Percentiles rank a stretch among this genome's conserved stretches.
Evolutionary conservation across 805 yeast species (phyloP).

Genomic region (Barnettozyma californica): DNA sequence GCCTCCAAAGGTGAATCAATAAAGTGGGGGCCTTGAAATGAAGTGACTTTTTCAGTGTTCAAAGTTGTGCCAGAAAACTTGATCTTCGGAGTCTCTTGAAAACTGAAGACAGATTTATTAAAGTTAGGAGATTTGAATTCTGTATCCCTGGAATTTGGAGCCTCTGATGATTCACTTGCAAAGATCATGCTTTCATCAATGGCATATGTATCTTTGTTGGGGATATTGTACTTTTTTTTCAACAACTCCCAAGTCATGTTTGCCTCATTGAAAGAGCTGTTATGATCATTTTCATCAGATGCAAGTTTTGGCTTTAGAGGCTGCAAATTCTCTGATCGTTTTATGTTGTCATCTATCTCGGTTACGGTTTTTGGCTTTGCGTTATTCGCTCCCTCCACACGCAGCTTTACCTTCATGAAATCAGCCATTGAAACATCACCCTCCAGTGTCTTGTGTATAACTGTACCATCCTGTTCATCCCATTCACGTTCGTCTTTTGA

Average conservation of each 20-base stretch:
- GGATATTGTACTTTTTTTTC: constrained; percentile 17
- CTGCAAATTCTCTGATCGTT: neutral
- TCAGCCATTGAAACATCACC: constrained; percentile 7
- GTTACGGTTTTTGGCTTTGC: neutral
- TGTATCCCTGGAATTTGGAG: neutral
- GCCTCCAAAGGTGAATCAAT: constrained; percentile 24
- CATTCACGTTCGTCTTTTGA: neutral
- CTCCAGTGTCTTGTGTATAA: constrained; percentile 5
- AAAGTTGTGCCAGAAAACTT: constrained; percentile 14
- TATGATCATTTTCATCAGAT: neutral
- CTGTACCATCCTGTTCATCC: constrained; percentile 7
- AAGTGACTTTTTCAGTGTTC: constrained; percentile 17
- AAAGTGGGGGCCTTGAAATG: constrained; percentile 12
- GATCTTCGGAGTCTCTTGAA: constrained; percentile 19
- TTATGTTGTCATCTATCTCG: neutral
- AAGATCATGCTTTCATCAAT: neutral
- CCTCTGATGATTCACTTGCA: constrained; percentile 1
- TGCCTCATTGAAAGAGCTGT: neutral
- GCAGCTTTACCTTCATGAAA: constrained; percentile 9
- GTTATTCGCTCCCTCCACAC: neutral
- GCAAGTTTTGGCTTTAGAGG: neutral
- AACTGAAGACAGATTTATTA: constrained; percentile 20
- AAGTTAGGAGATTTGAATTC: constrained; percentile 1
- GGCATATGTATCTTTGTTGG: constrained; percentile 10
- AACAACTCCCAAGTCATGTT: constrained; percentile 22